Evolutionary conservation across 1,284 basidiomycete species (phyloP).

Genomic region (Fomitopsis betulina): DNA sequence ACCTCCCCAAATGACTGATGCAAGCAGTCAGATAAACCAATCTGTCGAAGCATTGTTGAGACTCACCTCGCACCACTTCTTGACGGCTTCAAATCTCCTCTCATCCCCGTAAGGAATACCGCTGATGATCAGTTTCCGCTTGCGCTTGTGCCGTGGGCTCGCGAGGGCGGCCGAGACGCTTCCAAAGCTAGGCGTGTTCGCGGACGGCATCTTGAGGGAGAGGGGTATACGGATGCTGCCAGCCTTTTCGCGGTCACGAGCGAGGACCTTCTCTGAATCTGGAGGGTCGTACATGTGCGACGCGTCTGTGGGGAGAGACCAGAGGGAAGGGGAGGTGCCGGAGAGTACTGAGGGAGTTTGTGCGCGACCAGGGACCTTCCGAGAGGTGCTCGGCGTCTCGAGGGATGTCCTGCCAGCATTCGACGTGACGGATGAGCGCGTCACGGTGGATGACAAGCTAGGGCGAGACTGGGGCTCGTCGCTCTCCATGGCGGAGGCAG

Average conservation of each 20-base stretch:
- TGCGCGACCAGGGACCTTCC: constrained; percentile 43
- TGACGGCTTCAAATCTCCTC: constrained; percentile 32
- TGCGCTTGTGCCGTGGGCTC: constrained; percentile 24
- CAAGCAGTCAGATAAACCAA: constrained; percentile 6
- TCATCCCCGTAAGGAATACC: constrained; percentile 32
- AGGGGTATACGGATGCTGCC: constrained; percentile 21
- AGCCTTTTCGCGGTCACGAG: constrained; percentile 19
- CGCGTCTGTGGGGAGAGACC: constrained; percentile 35
- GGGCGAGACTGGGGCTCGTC: constrained; percentile 45
- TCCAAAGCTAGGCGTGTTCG: constrained; percentile 14
- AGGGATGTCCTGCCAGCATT: constrained; percentile 31
- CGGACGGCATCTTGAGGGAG: constrained; percentile 18
- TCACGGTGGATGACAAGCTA: constrained; percentile 62
- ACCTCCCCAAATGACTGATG: constrained; percentile 68
- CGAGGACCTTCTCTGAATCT: constrained; percentile 26
- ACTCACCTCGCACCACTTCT: constrained; percentile 69
- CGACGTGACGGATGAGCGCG: constrained; percentile 45
- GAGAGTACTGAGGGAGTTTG: constrained; percentile 35
- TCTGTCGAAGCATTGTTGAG: background rate
- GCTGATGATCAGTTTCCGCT: constrained; percentile 34
- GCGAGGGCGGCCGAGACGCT: constrained; percentile 23
- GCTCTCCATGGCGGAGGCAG: constrained; percentile 35
- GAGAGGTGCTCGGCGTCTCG: constrained; percentile 38
- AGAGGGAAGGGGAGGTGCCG: constrained; percentile 34
- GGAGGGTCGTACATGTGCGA: constrained; percentile 34